Evolutionary conservation across 352 stramenopile genomes (phyloP).

Genomic region (Globisporangium uncinulatum): DNA sequence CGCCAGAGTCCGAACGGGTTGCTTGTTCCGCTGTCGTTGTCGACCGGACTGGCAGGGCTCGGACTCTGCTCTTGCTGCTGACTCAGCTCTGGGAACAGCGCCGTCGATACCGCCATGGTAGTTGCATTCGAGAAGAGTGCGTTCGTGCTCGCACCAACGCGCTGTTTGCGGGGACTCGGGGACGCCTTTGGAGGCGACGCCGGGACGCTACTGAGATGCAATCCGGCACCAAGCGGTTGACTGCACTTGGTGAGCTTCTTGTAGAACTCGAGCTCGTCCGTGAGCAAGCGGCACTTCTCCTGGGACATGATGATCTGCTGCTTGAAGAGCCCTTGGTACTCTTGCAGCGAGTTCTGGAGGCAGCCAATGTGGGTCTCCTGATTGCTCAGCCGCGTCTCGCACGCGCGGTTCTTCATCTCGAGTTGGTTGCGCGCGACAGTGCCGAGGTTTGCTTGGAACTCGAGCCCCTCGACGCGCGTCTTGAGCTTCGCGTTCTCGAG

Average conservation of each 20-base stretch:
- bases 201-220: slow-evolving; percentile 5
- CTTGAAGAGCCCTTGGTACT: slow-evolving; percentile 79
- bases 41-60: neutral
- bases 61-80: neutral
- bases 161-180: slow-evolving; percentile 11
- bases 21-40: neutral
- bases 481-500: slow-evolving; percentile 66
- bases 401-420: slow-evolving; percentile 65
- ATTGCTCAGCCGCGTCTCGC: slow-evolving; percentile 61
- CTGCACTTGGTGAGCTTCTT: slow-evolving; percentile 69
- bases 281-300: slow-evolving; percentile 68
- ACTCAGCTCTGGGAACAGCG: slow-evolving; percentile 10
- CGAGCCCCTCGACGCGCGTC: slow-evolving; percentile 62
- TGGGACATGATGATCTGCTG: slow-evolving; percentile 81
- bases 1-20: slow-evolving; percentile 12
- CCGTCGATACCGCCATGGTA: neutral
- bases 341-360: slow-evolving; percentile 68
- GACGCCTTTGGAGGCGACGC: slow-evolving; percentile 9
- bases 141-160: neutral
- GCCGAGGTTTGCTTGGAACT: slow-evolving; percentile 58
- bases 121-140: neutral
- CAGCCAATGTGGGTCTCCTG: slow-evolving; percentile 71
- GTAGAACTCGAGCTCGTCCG: slow-evolving; percentile 79
- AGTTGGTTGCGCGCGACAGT: slow-evolving; percentile 57
- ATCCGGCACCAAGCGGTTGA: slow-evolving; percentile 23